A percentile compares a stretch with the other conserved stretches of the same genome.
Evolutionary conservation across 192 early-diverging fungal genomes (phyloP).

Genomic region (Haplosporangium gracile): DNA sequence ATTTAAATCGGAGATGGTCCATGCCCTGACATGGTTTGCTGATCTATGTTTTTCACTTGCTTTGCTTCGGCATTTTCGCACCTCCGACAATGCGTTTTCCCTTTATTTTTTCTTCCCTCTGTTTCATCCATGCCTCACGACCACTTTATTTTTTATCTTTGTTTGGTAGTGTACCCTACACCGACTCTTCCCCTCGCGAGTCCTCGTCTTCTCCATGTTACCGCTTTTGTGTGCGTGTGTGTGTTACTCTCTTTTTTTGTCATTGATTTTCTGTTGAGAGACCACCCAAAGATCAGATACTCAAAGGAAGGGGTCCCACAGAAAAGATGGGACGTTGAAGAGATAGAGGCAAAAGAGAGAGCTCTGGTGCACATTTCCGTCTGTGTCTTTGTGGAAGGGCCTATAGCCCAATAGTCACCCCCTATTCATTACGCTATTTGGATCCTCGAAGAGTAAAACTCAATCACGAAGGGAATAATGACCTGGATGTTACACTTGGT

Average conservation of each 20-base stretch:
- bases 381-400: background rate
- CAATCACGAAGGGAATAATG: constrained; percentile 93
- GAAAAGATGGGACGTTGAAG: background rate
- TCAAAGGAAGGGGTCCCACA: background rate
- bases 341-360: background rate
- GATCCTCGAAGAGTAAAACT: constrained; percentile 91
- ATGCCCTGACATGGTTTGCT: background rate
- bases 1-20: background rate
- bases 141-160: background rate
- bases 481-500: constrained; percentile 99
- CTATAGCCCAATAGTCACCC: background rate
- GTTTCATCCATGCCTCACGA: no score
- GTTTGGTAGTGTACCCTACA: background rate
- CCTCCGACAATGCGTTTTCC: no score
- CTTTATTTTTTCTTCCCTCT: no score
- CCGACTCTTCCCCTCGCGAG: background rate
- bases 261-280: background rate
- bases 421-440: background rate
- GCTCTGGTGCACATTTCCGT: background rate
- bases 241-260: background rate
- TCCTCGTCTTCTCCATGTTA: background rate
- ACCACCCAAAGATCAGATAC: background rate
- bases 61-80: background rate
- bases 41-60: background rate
- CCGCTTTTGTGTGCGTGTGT: background rate